Percentiles rank a stretch among this genome's conserved stretches.
These are phyloP conservation scores for Colletotrichum orbiculare DNA, from an alignment of 2,329 filamentous ascomycete species.

Conservation along the genomic window DNA sequence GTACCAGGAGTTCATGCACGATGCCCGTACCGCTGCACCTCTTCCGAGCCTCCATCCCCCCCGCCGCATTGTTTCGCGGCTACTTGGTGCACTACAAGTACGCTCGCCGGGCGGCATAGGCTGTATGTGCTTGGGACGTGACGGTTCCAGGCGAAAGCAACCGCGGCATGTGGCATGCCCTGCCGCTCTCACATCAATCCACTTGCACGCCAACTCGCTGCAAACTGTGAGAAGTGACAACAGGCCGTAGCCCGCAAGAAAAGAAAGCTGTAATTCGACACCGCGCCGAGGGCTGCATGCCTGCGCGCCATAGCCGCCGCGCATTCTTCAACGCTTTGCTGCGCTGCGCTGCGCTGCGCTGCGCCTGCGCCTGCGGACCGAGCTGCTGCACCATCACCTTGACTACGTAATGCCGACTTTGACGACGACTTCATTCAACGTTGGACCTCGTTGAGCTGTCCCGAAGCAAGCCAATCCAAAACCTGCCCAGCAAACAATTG, in stretches of 20 bases:
- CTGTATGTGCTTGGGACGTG: constrained; percentile 9
- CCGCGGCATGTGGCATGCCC: constrained; percentile 16
- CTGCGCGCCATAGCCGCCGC: constrained; percentile 24
- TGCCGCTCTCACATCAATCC: constrained; percentile 28
- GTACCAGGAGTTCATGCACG: constrained; percentile 39
- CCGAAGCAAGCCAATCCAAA: constrained; percentile 21
- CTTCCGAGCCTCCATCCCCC: constrained; percentile 15
- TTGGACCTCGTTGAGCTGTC: constrained; percentile 4
- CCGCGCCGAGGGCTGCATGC: constrained; percentile 26
- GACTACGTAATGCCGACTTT: constrained; percentile 14
- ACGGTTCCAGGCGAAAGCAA: constrained; percentile 1
- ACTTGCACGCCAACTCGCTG: constrained; percentile 11
- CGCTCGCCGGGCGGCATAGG: background rate
- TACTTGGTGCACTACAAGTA: background rate
- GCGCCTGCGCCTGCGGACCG: background rate
- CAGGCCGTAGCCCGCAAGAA: constrained; percentile 9
- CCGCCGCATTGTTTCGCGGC: constrained; percentile 28
- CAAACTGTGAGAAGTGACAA: constrained; percentile 28
- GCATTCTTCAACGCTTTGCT: constrained; percentile 33
- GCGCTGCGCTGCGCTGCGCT: constrained; percentile 1
- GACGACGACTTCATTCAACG: constrained; percentile 11
- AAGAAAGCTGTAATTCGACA: constrained; percentile 23
- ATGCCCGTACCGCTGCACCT: constrained; percentile 31
- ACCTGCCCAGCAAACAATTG: constrained; percentile 11
- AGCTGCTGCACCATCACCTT: constrained; percentile 10